Evolutionary conservation across 78 protist genomes (phyloP).

Genomic region (Speleostelium caveatum): DNA sequence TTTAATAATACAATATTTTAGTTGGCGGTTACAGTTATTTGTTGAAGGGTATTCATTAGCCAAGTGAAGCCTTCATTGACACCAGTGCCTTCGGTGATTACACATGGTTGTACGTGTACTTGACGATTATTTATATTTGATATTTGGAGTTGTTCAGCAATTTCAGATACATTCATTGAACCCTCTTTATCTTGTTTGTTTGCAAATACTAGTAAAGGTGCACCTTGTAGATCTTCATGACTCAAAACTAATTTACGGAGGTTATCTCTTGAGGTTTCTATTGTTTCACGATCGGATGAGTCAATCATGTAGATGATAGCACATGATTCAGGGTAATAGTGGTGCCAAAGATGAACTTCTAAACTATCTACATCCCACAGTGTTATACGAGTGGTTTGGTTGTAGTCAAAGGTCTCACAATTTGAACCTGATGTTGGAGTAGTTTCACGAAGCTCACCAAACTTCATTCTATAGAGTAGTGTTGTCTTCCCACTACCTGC

Average conservation of each 20-base stretch:
- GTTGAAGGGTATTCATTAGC: too few species aligned
- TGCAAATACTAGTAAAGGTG: slow-evolving; percentile 93
- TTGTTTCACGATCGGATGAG: slow-evolving; percentile 58
- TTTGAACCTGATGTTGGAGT: too few species aligned
- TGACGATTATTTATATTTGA: background rate
- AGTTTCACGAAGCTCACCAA: too few species aligned
- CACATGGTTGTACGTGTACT: slow-evolving; percentile 13
- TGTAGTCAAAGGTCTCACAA: too few species aligned
- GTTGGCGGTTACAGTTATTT: too few species aligned
- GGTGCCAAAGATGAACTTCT: slow-evolving; percentile 15
- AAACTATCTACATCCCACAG: too few species aligned
- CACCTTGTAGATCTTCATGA: slow-evolving; percentile 92
- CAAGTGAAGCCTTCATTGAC: slow-evolving; percentile 79
- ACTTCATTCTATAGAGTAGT: background rate
- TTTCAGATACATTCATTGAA: background rate
- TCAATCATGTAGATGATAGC: slow-evolving; percentile 72
- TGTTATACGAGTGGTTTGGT: too few species aligned
- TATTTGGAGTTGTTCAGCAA: background rate
- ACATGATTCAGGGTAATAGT: slow-evolving; percentile 34
- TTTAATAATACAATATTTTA: too few species aligned
- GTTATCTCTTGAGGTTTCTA: too few species aligned
- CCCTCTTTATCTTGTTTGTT: slow-evolving; percentile 97
- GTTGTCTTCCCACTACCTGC: background rate
- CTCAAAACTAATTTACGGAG: too few species aligned
- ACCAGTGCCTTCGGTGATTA: slow-evolving; percentile 1